Evolutionary conservation across 2,329 filamentous ascomycete species (phyloP).

Genomic region (Zasmidium angulare): DNA sequence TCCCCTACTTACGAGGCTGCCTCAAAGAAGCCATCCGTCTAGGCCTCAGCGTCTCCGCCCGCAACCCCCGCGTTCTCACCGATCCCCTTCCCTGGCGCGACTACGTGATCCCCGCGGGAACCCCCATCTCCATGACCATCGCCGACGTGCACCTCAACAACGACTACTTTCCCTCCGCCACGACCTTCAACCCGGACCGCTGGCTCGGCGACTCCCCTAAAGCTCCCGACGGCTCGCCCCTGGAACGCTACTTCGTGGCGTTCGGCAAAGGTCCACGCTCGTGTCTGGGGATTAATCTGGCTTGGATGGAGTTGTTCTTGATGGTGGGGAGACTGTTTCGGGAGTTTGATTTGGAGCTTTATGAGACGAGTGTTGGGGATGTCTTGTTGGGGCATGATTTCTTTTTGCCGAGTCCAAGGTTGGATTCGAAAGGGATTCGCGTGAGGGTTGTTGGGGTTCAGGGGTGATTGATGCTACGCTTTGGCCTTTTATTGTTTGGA

Average conservation of each 20-base stretch:
- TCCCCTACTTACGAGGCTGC: conserved; percentile 25
- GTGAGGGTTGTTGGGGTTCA: conserved; percentile 17
- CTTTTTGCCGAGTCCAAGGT: conserved; percentile 22
- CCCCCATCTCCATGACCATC: conserved; percentile 34
- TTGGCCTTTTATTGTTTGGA: neutral
- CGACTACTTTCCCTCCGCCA: conserved; percentile 33
- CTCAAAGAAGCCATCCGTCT: conserved; percentile 23
- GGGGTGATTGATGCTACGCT: neutral
- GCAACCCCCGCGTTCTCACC: conserved; percentile 20
- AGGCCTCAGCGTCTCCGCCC: conserved; percentile 17
- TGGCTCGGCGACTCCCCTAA: conserved; percentile 33
- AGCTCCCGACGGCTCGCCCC: conserved; percentile 13
- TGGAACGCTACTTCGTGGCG: conserved; percentile 38
- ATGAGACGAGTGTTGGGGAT: conserved; percentile 19
- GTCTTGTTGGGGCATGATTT: conserved; percentile 22
- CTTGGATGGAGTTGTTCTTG: conserved; percentile 29
- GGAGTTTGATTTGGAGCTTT: conserved; percentile 24
- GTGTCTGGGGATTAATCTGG: conserved; percentile 31
- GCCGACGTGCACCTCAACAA: conserved; percentile 35
- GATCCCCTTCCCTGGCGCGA: conserved; percentile 17
- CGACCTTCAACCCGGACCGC: conserved; percentile 35
- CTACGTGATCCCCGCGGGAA: conserved; percentile 25
- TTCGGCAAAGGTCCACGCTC: conserved; percentile 38
- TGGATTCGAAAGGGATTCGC: conserved; percentile 24
- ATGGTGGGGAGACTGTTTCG: conserved; percentile 20